phyloP scores from a whole-genome alignment of 768 basidiomycete genomes.

The Suillus sp. region DNA sequence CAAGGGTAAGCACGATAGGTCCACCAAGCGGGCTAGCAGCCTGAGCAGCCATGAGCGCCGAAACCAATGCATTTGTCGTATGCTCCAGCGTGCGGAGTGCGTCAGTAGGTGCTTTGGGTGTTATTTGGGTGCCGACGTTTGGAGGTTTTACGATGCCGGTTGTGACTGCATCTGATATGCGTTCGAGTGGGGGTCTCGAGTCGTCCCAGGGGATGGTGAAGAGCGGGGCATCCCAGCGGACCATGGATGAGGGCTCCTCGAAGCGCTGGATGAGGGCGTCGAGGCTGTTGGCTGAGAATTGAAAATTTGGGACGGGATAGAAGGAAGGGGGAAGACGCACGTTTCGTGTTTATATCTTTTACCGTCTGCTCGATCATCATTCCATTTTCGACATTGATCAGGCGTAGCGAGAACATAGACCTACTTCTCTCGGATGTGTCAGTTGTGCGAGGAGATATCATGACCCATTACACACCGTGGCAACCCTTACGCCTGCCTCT shows the following conservation, averaged over 20 bases:
- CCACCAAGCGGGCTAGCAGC: neutral
- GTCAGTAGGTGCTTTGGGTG: neutral
- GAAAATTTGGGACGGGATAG: too few relatives aligned
- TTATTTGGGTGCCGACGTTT: neutral
- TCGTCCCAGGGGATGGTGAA: conserved; percentile 84
- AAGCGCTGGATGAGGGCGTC: conserved; percentile 80
- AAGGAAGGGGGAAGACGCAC: too few relatives aligned
- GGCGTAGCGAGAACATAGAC: neutral
- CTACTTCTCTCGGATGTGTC: neutral
- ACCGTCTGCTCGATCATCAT: neutral
- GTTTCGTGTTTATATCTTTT: too few relatives aligned
- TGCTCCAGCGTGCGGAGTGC: neutral
- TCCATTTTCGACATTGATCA: neutral
- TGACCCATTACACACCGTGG: too few relatives aligned
- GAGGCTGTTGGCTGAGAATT: conserved; percentile 4
- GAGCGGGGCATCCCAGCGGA: conserved; percentile 95
- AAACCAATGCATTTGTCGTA: neutral
- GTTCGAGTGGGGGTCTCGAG: conserved; percentile 58
- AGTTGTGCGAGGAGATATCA: too few relatives aligned
- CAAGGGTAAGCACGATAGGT: neutral
- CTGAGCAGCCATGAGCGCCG: neutral
- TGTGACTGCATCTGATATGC: conserved; percentile 19
- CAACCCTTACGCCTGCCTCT: too few relatives aligned
- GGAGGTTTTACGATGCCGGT: neutral
- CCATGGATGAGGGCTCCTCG: conserved; percentile 97